Conservation (phyloP, 805 yeast species). For the Komagataella phaffii region DNA sequence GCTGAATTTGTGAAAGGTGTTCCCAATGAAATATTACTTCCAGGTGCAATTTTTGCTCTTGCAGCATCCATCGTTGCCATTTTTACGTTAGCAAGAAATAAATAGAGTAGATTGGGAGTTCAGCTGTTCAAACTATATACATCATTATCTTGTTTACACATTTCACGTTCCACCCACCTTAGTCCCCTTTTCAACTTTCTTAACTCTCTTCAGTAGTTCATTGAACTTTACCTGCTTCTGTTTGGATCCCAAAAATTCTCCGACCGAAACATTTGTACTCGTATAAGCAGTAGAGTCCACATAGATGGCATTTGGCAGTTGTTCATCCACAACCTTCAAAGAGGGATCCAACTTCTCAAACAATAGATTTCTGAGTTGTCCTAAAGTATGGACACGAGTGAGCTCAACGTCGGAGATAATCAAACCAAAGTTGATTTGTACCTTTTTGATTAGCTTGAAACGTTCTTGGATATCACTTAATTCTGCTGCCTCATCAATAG, state of each 20-base stretch:
- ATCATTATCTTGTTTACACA: neutral
- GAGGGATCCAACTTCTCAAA: conserved; percentile 20
- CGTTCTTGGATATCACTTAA: conserved; percentile 32
- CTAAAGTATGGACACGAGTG: conserved; percentile 24
- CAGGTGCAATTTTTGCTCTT: conserved; percentile 45
- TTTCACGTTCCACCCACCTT: neutral
- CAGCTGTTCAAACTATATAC: neutral
- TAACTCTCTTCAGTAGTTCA: conserved; percentile 26
- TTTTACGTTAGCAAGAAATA: conserved; percentile 32
- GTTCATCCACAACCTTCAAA: conserved; percentile 35
- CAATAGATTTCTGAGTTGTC: conserved; percentile 24
- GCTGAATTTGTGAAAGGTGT: conserved; percentile 25
- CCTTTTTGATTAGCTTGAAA: conserved; percentile 32
- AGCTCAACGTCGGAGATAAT: conserved; percentile 39
- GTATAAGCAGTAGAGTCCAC: conserved; percentile 39
- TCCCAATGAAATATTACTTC: conserved; percentile 46
- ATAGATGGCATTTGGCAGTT: conserved; percentile 65
- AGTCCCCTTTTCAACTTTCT: conserved; percentile 9
- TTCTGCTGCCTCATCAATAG: neutral
- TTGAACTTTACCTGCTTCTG: conserved; percentile 31
- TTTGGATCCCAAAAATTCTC: conserved; percentile 31
- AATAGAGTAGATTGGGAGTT: neutral
- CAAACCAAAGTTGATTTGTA: conserved; percentile 35
- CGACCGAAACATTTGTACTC: conserved; percentile 44
- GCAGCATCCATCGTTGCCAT: conserved; percentile 48